These are phyloP conservation scores for Lolium multiflorum DNA, from an alignment of 176 grass and related monocot species.

Conservation along the genomic window DNA sequence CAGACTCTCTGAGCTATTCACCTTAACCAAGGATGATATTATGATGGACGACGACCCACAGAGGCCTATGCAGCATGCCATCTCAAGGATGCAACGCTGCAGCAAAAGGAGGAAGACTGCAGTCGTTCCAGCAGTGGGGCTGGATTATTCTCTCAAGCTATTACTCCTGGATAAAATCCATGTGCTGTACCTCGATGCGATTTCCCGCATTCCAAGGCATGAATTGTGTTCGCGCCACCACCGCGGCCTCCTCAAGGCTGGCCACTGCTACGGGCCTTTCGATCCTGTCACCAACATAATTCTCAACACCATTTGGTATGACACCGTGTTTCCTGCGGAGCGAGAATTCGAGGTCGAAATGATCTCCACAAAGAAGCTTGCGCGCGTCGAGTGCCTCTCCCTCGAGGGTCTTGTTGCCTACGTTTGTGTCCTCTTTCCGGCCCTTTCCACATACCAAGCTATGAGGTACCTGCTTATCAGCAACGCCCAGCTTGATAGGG, in stretches of 20 bases:
- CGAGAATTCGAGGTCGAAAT: background rate
- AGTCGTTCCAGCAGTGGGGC: background rate
- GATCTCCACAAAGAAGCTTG: slow-evolving; percentile 30
- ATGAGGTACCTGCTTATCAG: slow-evolving; percentile 17
- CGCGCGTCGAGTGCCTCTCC: background rate
- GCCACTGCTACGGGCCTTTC: slow-evolving; percentile 35
- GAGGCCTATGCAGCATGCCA: background rate
- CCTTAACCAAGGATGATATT: background rate
- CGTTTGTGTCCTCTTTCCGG: background rate
- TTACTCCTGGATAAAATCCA: slow-evolving; percentile 24
- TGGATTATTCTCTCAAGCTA: background rate
- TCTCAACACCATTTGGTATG: slow-evolving; percentile 29
- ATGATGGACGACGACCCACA: background rate
- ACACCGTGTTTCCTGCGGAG: background rate
- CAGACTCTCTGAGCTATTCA: background rate
- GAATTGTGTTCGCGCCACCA: background rate
- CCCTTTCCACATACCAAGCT: background rate
- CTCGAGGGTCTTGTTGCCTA: slow-evolving; percentile 26
- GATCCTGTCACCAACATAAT: slow-evolving; percentile 39
- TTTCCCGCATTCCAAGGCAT: background rate
- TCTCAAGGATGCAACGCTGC: background rate
- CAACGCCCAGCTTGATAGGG: background rate
- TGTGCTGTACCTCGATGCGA: background rate
- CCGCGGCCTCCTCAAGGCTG: slow-evolving; percentile 35
- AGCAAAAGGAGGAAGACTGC: background rate